phyloP scores from a whole-genome alignment of 257 asterid genomes.

The Przewalskia tangutica region DNA sequence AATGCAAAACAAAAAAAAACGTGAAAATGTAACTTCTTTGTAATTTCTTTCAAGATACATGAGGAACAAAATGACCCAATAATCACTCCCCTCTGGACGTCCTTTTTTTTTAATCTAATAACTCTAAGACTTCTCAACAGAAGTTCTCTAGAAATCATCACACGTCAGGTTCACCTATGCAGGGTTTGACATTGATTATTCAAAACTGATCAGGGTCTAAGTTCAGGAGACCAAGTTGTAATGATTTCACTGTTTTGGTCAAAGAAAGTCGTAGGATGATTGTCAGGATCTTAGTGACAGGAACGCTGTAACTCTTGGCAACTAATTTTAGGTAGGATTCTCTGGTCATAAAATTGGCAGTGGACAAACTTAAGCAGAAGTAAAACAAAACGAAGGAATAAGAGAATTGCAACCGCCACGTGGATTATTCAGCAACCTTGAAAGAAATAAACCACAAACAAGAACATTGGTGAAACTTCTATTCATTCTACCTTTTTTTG shows the following conservation, averaged over 20 bases:
- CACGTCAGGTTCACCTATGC: background rate
- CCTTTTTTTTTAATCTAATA: background rate
- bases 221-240: background rate
- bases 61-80: background rate
- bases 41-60: background rate
- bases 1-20: background rate
- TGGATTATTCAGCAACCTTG: background rate
- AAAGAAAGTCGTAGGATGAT: background rate
- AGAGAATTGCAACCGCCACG: background rate
- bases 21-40: background rate
- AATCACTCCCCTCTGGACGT: background rate
- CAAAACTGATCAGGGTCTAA: background rate
- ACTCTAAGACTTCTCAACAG: background rate
- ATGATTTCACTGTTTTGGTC: background rate
- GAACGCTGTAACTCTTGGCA: background rate
- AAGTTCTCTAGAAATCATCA: background rate
- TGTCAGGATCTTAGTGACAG: background rate
- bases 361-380: background rate
- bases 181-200: background rate
- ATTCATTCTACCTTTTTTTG: background rate
- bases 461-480: background rate
- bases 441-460: constrained; percentile 2
- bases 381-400: background rate
- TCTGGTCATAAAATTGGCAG: background rate
- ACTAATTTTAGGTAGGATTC: background rate